phyloP scores from a whole-genome alignment of 1,284 basidiomycete genomes.

The Xerocomus nothofagi region DNA sequence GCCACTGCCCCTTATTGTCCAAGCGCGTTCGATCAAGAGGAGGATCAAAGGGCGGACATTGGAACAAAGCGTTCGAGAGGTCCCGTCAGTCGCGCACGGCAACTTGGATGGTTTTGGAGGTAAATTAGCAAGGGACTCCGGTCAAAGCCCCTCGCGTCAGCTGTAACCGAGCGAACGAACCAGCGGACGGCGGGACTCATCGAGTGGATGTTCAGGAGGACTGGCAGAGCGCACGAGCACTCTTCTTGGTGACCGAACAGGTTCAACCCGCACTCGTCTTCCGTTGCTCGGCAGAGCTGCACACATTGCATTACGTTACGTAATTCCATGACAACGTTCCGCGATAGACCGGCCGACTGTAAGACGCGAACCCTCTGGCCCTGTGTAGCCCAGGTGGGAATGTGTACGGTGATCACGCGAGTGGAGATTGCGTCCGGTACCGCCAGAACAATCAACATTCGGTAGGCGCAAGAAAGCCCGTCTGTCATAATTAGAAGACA shows the following conservation, averaged over 20 bases:
- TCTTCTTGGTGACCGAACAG: constrained; percentile 2
- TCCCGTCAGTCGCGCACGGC: constrained; percentile 1
- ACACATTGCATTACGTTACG: constrained; percentile 1
- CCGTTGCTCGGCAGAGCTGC: not conserved
- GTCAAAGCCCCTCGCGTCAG: constrained; percentile 9
- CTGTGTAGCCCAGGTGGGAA: constrained; percentile 9
- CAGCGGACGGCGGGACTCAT: not conserved
- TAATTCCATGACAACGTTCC: not conserved
- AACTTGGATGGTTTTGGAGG: not conserved
- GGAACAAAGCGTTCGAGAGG: constrained; percentile 16
- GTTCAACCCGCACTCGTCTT: not conserved
- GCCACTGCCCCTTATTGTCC: constrained; percentile 14
- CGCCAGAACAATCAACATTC: constrained; percentile 1
- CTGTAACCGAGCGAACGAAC: not conserved
- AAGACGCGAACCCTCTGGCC: not conserved
- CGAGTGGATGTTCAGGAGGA: not conserved
- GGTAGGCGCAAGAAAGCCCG: not conserved
- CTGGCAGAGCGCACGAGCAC: not conserved
- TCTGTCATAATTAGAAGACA: constrained; percentile 6
- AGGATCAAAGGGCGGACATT: not conserved
- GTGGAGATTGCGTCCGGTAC: not conserved
- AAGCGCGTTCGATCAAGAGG: constrained; percentile 9
- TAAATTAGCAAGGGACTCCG: not conserved
- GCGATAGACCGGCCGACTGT: too few relatives aligned
- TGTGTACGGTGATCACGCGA: not conserved